A percentile compares a stretch with the other conserved stretches of the same genome.
phyloP scores from a whole-genome alignment of 441 rosid genomes.

The Pelargonium myrrhifolium region DNA sequence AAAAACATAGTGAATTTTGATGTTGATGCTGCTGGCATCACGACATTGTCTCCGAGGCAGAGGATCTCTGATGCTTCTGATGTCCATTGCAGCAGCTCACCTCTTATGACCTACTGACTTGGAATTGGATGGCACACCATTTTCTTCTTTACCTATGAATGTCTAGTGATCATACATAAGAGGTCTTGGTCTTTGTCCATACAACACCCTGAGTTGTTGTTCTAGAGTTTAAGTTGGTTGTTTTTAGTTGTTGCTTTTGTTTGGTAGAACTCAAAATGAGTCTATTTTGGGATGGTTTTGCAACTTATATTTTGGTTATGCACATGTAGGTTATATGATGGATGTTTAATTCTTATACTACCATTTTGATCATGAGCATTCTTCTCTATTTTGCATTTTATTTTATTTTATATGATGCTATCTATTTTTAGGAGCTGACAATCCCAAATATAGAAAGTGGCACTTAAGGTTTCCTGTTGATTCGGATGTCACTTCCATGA shows the following conservation, averaged over 20 bases:
- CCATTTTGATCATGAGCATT: no score
- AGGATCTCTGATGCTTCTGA: conserved; percentile 82
- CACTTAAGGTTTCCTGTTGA: no score
- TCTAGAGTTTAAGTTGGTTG: not conserved
- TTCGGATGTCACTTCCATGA: no score
- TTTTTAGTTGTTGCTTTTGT: not conserved
- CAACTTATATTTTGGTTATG: not conserved
- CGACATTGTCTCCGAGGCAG: conserved; percentile 70
- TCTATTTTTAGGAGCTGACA: no score
- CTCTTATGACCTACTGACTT: conserved; percentile 71
- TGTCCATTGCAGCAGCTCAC: conserved; percentile 82
- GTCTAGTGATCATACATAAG: not conserved
- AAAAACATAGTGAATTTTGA: conserved; percentile 63
- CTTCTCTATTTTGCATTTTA: no score
- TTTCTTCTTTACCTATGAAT: not conserved
- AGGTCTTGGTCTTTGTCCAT: not conserved
- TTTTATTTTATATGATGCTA: no score
- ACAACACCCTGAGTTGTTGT: conserved; percentile 6
- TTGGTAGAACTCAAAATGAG: not conserved
- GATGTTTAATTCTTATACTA: no score
- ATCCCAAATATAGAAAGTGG: no score
- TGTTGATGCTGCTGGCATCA: conserved; percentile 59
- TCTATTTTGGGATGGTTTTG: not conserved
- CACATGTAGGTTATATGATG: no score
- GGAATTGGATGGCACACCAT: not conserved